A percentile compares a stretch with the other conserved stretches of the same genome.
Evolutionary conservation across 768 basidiomycete genomes (phyloP).

Genomic region (Leccinum aurantiacum): DNA sequence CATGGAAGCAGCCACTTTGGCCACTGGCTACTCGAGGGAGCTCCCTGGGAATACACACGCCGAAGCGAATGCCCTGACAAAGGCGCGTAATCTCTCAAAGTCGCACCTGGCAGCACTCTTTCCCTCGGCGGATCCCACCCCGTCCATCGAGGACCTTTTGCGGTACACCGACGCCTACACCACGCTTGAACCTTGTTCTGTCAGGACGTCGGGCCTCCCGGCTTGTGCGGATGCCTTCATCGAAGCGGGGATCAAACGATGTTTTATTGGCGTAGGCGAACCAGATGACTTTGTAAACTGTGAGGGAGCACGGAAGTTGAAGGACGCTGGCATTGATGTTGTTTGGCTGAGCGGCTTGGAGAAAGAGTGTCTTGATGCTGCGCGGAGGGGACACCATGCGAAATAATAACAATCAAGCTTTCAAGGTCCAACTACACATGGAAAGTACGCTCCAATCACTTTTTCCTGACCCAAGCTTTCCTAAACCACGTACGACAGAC

Average conservation of each 20-base stretch:
- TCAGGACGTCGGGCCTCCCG: conserved; percentile 80
- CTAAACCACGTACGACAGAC: conserved; percentile 8
- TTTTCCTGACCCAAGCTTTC: neutral
- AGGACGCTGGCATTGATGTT: conserved; percentile 70
- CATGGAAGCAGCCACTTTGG: conserved; percentile 51
- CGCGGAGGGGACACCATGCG: conserved; percentile 55
- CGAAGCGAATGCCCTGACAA: conserved; percentile 87
- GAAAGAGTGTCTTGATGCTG: conserved; percentile 75
- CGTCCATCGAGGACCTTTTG: conserved; percentile 46
- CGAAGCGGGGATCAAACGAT: conserved; percentile 63
- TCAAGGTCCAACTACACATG: neutral
- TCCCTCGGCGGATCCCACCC: conserved; percentile 32
- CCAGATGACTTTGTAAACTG: conserved; percentile 94
- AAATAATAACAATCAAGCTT: too few relatives aligned
- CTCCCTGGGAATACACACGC: conserved; percentile 94
- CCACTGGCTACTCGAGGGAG: conserved; percentile 88
- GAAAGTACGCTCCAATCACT: conserved; percentile 7
- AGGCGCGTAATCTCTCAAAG: conserved; percentile 51
- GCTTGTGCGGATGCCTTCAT: conserved; percentile 88
- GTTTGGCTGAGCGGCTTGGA: conserved; percentile 76
- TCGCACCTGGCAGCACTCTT: conserved; percentile 47
- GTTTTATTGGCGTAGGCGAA: conserved; percentile 88
- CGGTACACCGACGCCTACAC: conserved; percentile 79
- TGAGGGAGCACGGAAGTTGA: conserved; percentile 76
- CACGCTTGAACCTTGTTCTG: conserved; percentile 94